These are phyloP conservation scores for Epichloe hybrida DNA, from an alignment of 2,329 filamentous ascomycete species.

Conservation along the genomic window DNA sequence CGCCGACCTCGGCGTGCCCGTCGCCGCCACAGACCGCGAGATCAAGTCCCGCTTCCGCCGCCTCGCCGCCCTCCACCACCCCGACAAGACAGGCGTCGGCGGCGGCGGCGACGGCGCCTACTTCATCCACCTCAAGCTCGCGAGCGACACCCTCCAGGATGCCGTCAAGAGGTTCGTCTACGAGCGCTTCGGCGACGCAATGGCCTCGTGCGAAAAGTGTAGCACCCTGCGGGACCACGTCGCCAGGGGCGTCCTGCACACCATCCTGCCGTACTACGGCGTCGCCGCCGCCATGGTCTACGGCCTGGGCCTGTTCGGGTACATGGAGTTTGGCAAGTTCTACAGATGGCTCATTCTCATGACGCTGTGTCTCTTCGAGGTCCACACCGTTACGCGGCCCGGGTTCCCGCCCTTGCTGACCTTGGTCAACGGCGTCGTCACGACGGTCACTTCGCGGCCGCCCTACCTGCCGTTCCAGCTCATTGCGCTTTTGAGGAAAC, in stretches of 20 bases:
- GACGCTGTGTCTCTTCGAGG: constrained; percentile 41
- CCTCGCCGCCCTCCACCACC: constrained; percentile 59
- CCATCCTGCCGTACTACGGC: constrained; percentile 47
- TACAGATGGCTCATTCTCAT: constrained; percentile 49
- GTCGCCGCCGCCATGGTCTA: constrained; percentile 45
- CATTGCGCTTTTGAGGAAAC: constrained; percentile 59
- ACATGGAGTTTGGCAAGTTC: constrained; percentile 53
- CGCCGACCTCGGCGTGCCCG: constrained; percentile 55
- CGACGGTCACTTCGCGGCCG: constrained; percentile 29
- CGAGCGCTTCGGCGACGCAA: constrained; percentile 69
- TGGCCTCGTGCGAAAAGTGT: constrained; percentile 52
- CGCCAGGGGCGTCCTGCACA: constrained; percentile 45
- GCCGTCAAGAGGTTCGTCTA: constrained; percentile 72
- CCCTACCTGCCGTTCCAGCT: constrained; percentile 78
- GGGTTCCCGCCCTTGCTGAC: constrained; percentile 32
- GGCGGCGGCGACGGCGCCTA: constrained; percentile 19
- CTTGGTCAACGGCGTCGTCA: constrained; percentile 31
- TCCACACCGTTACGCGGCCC: constrained; percentile 42
- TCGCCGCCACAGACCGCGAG: constrained; percentile 55
- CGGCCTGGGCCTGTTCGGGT: constrained; percentile 48
- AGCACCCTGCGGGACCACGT: constrained; percentile 62
- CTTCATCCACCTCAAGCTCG: constrained; percentile 74
- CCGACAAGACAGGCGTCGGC: constrained; percentile 55
- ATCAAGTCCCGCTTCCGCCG: constrained; percentile 79
- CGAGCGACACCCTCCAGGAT: constrained; percentile 70